Base-by-base conservation (phyloP, 1,139 yeast species). In the Hyphopichia khmerensis region DNA sequence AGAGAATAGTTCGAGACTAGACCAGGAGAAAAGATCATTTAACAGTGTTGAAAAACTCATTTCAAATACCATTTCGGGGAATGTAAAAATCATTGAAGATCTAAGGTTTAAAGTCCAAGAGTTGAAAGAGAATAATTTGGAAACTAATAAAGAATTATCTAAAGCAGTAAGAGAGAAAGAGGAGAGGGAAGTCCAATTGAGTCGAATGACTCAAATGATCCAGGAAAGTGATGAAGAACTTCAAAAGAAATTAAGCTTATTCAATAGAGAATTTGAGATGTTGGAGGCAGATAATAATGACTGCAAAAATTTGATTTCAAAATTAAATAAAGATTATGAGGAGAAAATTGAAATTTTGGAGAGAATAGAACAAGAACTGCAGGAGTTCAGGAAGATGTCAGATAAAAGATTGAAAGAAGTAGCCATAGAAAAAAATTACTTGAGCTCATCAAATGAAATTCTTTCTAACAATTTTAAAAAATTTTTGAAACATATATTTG, bases 401-500 rank as follows among this genome's bases (percentile, higher is more conserved):
- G 10, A 11, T 11, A 7, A 7, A 26, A 26, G 29, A 8, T 8
- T 11, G 11, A 26, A 26, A 11, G 10, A 26, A 9, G 4, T 11
- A 7, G 10, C 11, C 10, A 8, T 26, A 4, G 29, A 26, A 8
- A 26, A 26, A 26, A 11, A 4, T 13, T 26, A 4, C 11, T 26
- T 26, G 29, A 11, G 13, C 4, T 3, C 13, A 8, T 30, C 35
- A 8, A 37, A 37, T 16, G 30, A 19, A 11, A 17, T 31, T 15
- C 19, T 23, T 5, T 16, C 32, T 4, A n/a, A n/a, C 17, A 26
- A n/a, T 1, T 19, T 38, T 19, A 38, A 32, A 18, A 26, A 29
- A 21, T 14, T 39, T 10, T 14, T 39, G n/a, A 39, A 39, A n/a
- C n/a, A 14, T 10, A 5, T 19, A 9, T 39, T 39, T 39, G 41